phyloP scores from a whole-genome alignment of 2,329 filamentous ascomycete genomes.

The Penicillium verrucosum region DNA sequence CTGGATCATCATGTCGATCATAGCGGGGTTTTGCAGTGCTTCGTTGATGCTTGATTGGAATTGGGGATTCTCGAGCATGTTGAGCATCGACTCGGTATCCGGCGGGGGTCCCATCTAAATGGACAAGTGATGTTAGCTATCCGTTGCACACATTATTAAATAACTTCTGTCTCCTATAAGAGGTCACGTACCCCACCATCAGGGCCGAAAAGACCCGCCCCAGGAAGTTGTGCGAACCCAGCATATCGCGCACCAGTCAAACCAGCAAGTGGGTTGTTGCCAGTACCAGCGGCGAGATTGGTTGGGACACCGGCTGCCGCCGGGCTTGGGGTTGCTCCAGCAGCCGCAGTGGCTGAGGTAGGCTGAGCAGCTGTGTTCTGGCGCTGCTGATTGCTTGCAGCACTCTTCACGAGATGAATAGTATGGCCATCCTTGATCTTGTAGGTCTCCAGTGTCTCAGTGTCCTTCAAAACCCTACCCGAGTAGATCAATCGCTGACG shows the following conservation, averaged over 20 bases:
- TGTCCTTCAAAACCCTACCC: slow-evolving; percentile 92
- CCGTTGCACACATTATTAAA: not conserved
- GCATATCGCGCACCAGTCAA: slow-evolving; percentile 92
- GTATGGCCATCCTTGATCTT: slow-evolving; percentile 97
- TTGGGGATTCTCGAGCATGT: slow-evolving; percentile 84
- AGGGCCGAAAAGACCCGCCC: slow-evolving; percentile 83
- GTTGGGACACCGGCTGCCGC: slow-evolving; percentile 44
- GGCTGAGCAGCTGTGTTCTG: slow-evolving; percentile 55
- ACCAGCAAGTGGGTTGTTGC: slow-evolving; percentile 84
- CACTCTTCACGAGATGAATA: slow-evolving; percentile 93
- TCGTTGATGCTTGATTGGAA: slow-evolving; percentile 87
- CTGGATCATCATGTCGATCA: slow-evolving; percentile 92
- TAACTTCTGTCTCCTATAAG: not conserved
- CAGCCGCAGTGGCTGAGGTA: slow-evolving; percentile 34
- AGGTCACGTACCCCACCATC: slow-evolving; percentile 77
- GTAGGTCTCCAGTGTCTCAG: slow-evolving; percentile 77
- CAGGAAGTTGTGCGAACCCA: slow-evolving; percentile 83
- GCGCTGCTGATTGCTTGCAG: slow-evolving; percentile 71
- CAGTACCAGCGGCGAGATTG: slow-evolving; percentile 51
- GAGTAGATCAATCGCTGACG: slow-evolving; percentile 96
- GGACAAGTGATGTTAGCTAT: slow-evolving; percentile 14
- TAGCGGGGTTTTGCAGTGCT: slow-evolving; percentile 88
- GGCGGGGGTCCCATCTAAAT: slow-evolving; percentile 83
- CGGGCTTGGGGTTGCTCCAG: slow-evolving; percentile 33
- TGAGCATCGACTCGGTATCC: slow-evolving; percentile 73